Percentiles rank a stretch among this genome's conserved stretches.
Conservation (phyloP, 108 stramenopile species). For the Nitzschia putrida region DNA sequence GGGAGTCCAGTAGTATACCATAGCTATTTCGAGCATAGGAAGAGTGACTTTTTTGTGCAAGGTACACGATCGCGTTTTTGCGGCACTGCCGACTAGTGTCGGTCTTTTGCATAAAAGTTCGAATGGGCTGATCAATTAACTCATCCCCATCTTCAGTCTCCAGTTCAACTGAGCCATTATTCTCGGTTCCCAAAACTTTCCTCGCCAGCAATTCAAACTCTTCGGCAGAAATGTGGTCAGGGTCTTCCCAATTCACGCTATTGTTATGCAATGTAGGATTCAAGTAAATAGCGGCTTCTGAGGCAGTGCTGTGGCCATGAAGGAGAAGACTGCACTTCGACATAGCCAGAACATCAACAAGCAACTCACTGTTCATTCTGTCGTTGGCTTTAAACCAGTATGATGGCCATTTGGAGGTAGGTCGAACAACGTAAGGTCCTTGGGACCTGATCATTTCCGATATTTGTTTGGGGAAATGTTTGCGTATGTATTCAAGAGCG, state of each 20-base stretch:
- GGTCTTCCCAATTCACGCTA: constrained; percentile 46
- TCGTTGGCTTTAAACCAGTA: constrained; percentile 42
- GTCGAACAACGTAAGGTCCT: constrained; percentile 39
- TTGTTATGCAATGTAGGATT: constrained; percentile 37
- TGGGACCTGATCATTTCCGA: constrained; percentile 24
- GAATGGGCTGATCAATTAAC: neutral
- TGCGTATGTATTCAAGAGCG: constrained; percentile 23
- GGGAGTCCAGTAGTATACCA: constrained; percentile 39
- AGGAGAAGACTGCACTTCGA: constrained; percentile 44
- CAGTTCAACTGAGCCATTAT: constrained; percentile 3
- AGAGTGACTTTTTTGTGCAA: constrained; percentile 58
- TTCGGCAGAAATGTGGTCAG: constrained; percentile 13
- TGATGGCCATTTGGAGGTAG: constrained; percentile 42
- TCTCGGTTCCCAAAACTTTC: constrained; percentile 16
- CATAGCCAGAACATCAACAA: constrained; percentile 45
- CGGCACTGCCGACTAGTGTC: constrained; percentile 13
- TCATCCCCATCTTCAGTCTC: neutral
- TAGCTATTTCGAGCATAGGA: constrained; percentile 48
- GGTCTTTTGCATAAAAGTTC: constrained; percentile 19
- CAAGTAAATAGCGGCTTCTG: constrained; percentile 50
- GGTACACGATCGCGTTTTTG: constrained; percentile 52
- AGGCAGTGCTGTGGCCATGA: constrained; percentile 37
- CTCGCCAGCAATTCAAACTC: constrained; percentile 23
- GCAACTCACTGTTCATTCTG: constrained; percentile 43
- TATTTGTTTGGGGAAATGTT: constrained; percentile 15